These are phyloP conservation scores for Leishmania gerbilli DNA, from an alignment of 208 protist species.

Conservation along the genomic window DNA sequence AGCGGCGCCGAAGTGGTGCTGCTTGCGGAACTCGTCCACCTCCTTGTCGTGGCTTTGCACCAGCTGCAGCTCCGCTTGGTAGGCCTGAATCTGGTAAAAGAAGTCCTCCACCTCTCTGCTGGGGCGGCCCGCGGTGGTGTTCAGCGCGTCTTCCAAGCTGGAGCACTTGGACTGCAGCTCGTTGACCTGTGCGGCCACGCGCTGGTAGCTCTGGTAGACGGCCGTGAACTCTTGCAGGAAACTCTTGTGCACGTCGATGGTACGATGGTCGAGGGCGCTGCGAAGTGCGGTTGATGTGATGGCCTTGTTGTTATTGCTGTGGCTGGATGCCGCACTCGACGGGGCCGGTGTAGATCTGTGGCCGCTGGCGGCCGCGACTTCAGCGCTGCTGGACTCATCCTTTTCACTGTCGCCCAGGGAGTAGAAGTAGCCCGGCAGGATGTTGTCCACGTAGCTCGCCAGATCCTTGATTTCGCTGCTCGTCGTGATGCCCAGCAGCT, in stretches of 20 bases:
- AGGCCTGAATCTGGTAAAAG: conserved; percentile 25
- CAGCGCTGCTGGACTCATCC: conserved; percentile 7
- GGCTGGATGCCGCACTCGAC: background rate
- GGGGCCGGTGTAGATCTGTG: background rate
- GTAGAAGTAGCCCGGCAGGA: conserved; percentile 48
- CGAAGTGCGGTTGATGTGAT: conserved; percentile 39
- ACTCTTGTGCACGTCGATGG: conserved; percentile 55
- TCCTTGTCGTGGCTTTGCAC: conserved; percentile 63
- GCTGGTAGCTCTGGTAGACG: conserved; percentile 63
- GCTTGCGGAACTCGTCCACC: conserved; percentile 62
- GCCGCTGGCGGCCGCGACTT: background rate
- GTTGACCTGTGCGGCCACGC: conserved; percentile 45
- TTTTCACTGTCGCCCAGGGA: conserved; percentile 13
- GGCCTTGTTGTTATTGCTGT: background rate
- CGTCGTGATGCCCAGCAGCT: conserved; percentile 63
- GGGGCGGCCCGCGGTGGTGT: conserved; percentile 1
- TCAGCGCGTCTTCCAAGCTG: conserved; percentile 16
- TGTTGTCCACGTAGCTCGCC: conserved; percentile 62
- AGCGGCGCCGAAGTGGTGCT: conserved; percentile 62
- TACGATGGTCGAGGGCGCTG: conserved; percentile 55
- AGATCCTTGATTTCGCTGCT: conserved; percentile 65
- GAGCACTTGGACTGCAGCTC: conserved; percentile 53
- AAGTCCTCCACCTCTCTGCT: conserved; percentile 25
- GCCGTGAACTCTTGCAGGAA: conserved; percentile 62
- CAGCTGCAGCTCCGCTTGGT: conserved; percentile 37